phyloP scores from a whole-genome alignment of 108 stramenopile genomes.

The Pseudonitzschia multiseries region DNA sequence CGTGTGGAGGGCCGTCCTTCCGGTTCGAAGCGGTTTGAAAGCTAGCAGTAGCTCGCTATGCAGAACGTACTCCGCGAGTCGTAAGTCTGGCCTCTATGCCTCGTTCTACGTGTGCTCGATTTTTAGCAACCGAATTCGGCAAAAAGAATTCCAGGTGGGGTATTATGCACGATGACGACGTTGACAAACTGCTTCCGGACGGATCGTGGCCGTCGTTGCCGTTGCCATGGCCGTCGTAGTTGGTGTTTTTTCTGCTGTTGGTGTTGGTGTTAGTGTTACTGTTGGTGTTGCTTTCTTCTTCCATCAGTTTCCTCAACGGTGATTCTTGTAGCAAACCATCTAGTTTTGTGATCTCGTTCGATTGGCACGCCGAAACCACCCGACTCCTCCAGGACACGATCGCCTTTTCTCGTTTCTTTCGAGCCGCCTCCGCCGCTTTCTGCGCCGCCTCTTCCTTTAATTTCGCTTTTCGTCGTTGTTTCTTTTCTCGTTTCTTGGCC shows the following conservation, averaged over 20 bases:
- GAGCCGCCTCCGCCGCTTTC: constrained; percentile 63
- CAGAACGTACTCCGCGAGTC: constrained; percentile 36
- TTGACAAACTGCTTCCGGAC: background rate
- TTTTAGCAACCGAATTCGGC: constrained; percentile 46
- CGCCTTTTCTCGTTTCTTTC: constrained; percentile 70
- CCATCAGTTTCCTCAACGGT: constrained; percentile 38
- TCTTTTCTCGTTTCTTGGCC: constrained; percentile 73
- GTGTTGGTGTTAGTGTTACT: background rate
- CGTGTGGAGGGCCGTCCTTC: constrained; percentile 51
- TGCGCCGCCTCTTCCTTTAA: constrained; percentile 61
- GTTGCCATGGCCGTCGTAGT: background rate
- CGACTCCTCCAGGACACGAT: constrained; percentile 69
- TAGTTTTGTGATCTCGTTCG: constrained; percentile 54
- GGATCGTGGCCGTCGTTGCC: constrained; percentile 2
- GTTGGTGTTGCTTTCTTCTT: background rate
- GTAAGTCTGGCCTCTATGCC: constrained; percentile 34
- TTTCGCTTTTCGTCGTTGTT: constrained; percentile 65
- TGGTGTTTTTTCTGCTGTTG: background rate
- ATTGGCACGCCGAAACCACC: constrained; percentile 67
- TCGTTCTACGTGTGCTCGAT: constrained; percentile 29
- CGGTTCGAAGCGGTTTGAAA: constrained; percentile 36
- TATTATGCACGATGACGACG: background rate
- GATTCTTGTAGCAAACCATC: constrained; percentile 61
- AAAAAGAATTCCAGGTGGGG: constrained; percentile 50
- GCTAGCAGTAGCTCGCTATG: constrained; percentile 22